Conservation (phyloP, 129 eudicot species). For the Pittosporum tobira region DNA sequence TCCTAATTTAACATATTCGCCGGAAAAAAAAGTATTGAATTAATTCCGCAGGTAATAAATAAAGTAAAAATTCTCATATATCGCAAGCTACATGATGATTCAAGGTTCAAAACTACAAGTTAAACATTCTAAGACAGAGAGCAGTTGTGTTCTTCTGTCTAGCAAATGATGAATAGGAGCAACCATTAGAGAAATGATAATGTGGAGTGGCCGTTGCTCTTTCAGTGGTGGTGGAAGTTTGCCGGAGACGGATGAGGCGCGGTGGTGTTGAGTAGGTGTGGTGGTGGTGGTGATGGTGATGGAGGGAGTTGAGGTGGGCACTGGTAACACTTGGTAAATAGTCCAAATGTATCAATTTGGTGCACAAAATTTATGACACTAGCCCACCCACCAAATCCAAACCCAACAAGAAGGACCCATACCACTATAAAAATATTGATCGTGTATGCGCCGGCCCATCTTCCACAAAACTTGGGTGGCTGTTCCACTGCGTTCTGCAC, state of each 20-base stretch:
- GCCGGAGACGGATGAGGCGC: conserved; percentile 41
- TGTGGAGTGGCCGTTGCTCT: no score
- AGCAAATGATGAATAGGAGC: no score
- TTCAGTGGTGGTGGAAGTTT: conserved; percentile 29
- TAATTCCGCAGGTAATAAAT: no score
- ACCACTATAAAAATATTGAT: conserved; percentile 64
- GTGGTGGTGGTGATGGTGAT: conserved; percentile 22
- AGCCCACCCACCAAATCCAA: no score
- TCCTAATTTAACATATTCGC: no score
- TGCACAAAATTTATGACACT: conserved; percentile 69
- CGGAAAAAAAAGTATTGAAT: no score
- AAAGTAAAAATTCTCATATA: no score
- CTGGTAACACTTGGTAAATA: conserved; percentile 86
- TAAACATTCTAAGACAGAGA: no score
- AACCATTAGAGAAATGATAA: no score
- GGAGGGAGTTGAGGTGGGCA: conserved; percentile 54
- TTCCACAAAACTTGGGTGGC: conserved; percentile 68
- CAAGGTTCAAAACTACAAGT: no score
- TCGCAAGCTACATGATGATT: no score
- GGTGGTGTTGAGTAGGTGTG: conserved; percentile 34
- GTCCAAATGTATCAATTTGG: conserved; percentile 87
- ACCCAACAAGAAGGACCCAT: conserved; percentile 80
- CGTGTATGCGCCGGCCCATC: conserved; percentile 69
- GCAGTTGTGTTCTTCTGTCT: no score
- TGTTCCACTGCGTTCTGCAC: conserved; percentile 87